Conservation (phyloP, 345 rosid species). For the Heritiera littoralis region DNA sequence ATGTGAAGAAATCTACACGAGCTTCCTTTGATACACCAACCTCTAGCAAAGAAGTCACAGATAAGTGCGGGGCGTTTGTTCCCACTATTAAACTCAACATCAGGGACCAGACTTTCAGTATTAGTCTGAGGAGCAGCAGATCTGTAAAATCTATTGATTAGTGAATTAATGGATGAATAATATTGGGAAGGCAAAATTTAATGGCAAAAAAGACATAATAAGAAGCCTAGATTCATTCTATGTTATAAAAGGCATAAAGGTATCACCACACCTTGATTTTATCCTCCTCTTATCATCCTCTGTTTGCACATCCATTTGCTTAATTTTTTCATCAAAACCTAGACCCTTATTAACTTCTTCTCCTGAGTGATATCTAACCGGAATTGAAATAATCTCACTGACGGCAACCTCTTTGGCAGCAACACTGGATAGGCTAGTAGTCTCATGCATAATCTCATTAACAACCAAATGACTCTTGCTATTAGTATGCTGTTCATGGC, state of each 20-base stretch:
- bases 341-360: constrained; percentile 24
- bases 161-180: constrained; percentile 24
- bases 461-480: constrained; percentile 20
- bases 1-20: constrained; percentile 80
- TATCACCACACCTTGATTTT: constrained; percentile 53
- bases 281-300: constrained; percentile 34
- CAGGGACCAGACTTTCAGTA: constrained; percentile 43
- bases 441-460: constrained; percentile 3
- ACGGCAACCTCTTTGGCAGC: constrained; percentile 15
- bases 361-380: constrained; percentile 17
- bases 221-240: constrained; percentile 24
- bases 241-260: constrained; percentile 14
- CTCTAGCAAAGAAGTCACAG: constrained; percentile 75
- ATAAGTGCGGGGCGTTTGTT: constrained; percentile 54
- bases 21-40: constrained; percentile 84
- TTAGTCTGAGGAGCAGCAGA: constrained; percentile 40
- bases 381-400: constrained; percentile 13
- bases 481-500: constrained; percentile 18
- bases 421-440: constrained; percentile 15
- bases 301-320: constrained; percentile 29
- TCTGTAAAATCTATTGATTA: constrained; percentile 54
- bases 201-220: constrained; percentile 12
- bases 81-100: constrained; percentile 33
- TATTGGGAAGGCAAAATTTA: constrained; percentile 29
- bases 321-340: constrained; percentile 32